These are phyloP conservation scores for Sextonia rubra DNA, from an alignment of 164 flowering plant genomes.

Conservation along the genomic window DNA sequence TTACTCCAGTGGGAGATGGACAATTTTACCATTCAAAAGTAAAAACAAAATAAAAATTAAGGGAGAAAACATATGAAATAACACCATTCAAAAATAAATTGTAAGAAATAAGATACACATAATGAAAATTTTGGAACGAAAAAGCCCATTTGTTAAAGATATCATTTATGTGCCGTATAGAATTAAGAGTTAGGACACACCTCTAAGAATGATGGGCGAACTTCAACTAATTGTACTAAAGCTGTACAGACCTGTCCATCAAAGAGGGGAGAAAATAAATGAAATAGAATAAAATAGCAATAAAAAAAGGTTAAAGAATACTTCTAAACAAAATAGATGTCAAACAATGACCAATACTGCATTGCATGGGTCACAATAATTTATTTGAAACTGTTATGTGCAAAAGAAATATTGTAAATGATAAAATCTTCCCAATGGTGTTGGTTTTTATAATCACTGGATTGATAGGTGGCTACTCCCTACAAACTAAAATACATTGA, in stretches of 20 bases:
- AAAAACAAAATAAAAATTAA: too few species aligned
- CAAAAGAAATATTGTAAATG: not conserved
- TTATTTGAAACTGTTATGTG: not conserved
- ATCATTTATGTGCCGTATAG: not conserved
- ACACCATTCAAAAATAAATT: too few species aligned
- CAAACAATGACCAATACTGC: not conserved
- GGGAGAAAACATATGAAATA: too few species aligned
- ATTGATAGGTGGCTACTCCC: too few species aligned
- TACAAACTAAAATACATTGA: too few species aligned
- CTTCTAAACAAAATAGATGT: not conserved
- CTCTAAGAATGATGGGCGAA: constrained; percentile 81
- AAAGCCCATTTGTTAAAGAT: not conserved
- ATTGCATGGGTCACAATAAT: not conserved
- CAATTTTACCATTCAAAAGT: too few species aligned
- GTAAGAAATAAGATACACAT: not conserved
- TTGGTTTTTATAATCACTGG: not conserved
- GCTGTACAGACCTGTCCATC: constrained; percentile 84
- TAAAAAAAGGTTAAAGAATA: not conserved
- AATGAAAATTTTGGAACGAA: not conserved
- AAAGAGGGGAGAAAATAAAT: not conserved
- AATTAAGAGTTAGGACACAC: constrained; percentile 27
- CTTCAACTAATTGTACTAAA: constrained; percentile 88
- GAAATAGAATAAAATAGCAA: constrained; percentile 3
- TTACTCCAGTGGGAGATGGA: too few species aligned
- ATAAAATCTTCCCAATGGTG: not conserved